phyloP scores from a whole-genome alignment of 306 rosid genomes.

The Cucurbita ficifolia region DNA sequence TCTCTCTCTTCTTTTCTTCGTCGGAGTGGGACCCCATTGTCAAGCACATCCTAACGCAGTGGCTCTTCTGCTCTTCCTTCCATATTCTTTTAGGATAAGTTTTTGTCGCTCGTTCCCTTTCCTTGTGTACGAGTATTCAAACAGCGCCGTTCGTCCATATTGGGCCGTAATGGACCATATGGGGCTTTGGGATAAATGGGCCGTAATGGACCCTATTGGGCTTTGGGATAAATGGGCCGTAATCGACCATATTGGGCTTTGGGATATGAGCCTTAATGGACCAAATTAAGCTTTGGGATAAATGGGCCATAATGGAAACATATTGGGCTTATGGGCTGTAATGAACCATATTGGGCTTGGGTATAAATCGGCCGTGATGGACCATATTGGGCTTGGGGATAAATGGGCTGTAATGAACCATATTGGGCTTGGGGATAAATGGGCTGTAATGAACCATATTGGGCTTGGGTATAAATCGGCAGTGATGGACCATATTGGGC shows the following conservation, averaged over 20 bases:
- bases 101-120: background rate
- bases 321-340: background rate
- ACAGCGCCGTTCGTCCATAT: background rate
- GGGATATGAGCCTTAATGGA: background rate
- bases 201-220: background rate
- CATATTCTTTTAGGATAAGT: background rate
- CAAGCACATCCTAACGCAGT: background rate
- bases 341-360: background rate
- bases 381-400: background rate
- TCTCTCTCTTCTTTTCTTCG: background rate
- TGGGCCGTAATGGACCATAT: background rate
- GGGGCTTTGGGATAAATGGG: background rate
- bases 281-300: background rate
- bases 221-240: background rate
- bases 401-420: background rate
- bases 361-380: background rate
- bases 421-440: background rate
- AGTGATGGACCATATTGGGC: background rate
- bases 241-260: background rate
- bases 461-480: background rate
- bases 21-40: background rate
- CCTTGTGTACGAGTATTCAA: background rate
- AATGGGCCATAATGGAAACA: background rate
- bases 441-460: background rate
- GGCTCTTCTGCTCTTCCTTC: background rate